Evolutionary conservation across 164 flowering plant genomes (phyloP).

Genomic region (Tinospora cordifolia): DNA sequence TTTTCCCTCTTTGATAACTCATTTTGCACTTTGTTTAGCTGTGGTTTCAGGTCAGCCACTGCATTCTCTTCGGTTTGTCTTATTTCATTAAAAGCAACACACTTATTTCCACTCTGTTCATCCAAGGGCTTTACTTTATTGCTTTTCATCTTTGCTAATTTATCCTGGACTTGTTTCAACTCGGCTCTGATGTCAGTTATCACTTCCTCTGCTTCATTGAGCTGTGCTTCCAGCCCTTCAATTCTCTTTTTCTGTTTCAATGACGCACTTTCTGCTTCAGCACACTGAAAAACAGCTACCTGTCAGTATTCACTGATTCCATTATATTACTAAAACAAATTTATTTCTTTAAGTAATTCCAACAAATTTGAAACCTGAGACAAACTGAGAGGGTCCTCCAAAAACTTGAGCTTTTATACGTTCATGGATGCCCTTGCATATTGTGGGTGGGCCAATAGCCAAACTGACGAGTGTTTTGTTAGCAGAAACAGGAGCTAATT

Average conservation of each 20-base stretch:
- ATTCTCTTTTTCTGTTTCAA: constrained; percentile 47
- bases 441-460: too few relatives aligned
- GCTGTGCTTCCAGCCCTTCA: constrained; percentile 88
- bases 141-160: constrained; percentile 33
- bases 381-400: too few relatives aligned
- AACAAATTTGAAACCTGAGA: too few relatives aligned
- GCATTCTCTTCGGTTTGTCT: constrained; percentile 36
- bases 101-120: constrained; percentile 14
- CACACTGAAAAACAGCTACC: constrained; percentile 23
- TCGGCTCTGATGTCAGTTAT: constrained; percentile 63
- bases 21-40: constrained; percentile 43
- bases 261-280: constrained; percentile 45
- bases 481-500: too few relatives aligned
- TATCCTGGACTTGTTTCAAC: constrained; percentile 43
- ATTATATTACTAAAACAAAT: too few relatives aligned
- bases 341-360: too few relatives aligned
- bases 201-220: constrained; percentile 78
- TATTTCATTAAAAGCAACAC: constrained; percentile 9
- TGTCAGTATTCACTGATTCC: too few relatives aligned
- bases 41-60: constrained; percentile 56
- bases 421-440: too few relatives aligned
- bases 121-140: constrained; percentile 19
- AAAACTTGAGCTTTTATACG: too few relatives aligned
- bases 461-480: too few relatives aligned
- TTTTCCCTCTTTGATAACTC: constrained; percentile 37